Evolutionary conservation across 257 asterid species (phyloP).

Genomic region (Gentiana macrophylla): DNA sequence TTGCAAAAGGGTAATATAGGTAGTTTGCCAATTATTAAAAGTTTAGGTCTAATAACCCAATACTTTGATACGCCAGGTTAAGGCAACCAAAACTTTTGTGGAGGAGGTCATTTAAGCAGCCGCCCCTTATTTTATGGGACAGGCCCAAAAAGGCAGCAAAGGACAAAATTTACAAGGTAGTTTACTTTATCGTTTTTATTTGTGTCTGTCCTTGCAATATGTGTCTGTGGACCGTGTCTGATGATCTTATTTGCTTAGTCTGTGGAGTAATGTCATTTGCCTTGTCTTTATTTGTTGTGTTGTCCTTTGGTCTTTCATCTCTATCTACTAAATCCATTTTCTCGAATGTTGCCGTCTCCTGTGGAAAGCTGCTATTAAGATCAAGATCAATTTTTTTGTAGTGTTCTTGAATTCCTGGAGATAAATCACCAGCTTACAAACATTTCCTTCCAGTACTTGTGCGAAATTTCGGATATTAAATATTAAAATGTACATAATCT

Average conservation of each 20-base stretch:
- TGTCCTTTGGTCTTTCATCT: constrained; percentile 19
- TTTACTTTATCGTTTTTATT: constrained; percentile 12
- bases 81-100: too few relatives aligned
- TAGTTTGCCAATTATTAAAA: too few relatives aligned
- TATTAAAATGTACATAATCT: constrained; percentile 35
- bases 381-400: background rate
- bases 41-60: too few relatives aligned
- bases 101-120: too few relatives aligned
- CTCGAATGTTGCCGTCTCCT: constrained; percentile 17
- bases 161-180: constrained; percentile 4
- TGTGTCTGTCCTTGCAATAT: constrained; percentile 9
- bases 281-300: constrained; percentile 10
- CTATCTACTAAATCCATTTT: constrained; percentile 19
- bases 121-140: too few relatives aligned
- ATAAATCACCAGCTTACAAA: constrained; percentile 33
- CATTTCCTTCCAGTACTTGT: constrained; percentile 42
- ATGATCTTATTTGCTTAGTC: too few relatives aligned
- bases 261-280: background rate
- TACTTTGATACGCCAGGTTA: too few relatives aligned
- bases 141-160: too few relatives aligned
- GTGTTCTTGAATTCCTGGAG: constrained; percentile 32
- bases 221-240: background rate
- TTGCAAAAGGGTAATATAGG: too few relatives aligned
- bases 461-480: constrained; percentile 16
- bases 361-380: constrained; percentile 18